phyloP scores from a whole-genome alignment of 495 filamentous ascomycete species.

The Tricharina praecox region DNA sequence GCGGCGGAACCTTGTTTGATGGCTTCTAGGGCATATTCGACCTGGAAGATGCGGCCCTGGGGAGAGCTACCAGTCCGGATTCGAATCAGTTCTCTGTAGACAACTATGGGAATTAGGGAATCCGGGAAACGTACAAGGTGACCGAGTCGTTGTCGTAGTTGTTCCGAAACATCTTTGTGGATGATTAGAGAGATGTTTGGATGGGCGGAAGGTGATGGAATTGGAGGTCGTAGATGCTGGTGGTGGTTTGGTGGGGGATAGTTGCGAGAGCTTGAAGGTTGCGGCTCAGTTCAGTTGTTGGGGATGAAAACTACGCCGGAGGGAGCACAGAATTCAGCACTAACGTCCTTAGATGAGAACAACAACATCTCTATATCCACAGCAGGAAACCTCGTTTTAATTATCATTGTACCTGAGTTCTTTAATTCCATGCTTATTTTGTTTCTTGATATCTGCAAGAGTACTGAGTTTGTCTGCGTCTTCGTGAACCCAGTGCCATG shows the following conservation, averaged over 20 bases:
- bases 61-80: slow-evolving; percentile 51
- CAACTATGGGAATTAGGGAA: slow-evolving; percentile 8
- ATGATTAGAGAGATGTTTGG: slow-evolving; percentile 13
- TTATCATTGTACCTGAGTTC: too few relatives aligned
- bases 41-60: slow-evolving; percentile 97
- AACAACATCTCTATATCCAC: too few relatives aligned
- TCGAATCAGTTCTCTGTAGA: slow-evolving; percentile 7
- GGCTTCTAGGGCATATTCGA: slow-evolving; percentile 96
- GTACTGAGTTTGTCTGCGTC: too few relatives aligned
- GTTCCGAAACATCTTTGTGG: slow-evolving; percentile 81
- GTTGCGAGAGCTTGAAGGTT: slow-evolving; percentile 8
- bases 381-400: too few relatives aligned
- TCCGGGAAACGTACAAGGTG: slow-evolving; percentile 66
- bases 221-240: slow-evolving; percentile 17
- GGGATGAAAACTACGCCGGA: slow-evolving; percentile 1
- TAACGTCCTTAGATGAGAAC: too few relatives aligned
- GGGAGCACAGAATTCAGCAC: slow-evolving; percentile 4
- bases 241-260: slow-evolving; percentile 23
- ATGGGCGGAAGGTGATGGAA: slow-evolving; percentile 13
- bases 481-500: too few relatives aligned
- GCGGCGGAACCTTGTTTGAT: slow-evolving; percentile 98
- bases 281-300: slow-evolving; percentile 3
- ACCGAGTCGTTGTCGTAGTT: slow-evolving; percentile 99
- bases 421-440: too few relatives aligned
- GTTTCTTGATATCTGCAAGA: too few relatives aligned